Percentiles rank a stretch among this genome's conserved stretches.
Evolutionary conservation across 2,329 filamentous ascomycete species (phyloP).

Genomic region (Penicillium expansum): DNA sequence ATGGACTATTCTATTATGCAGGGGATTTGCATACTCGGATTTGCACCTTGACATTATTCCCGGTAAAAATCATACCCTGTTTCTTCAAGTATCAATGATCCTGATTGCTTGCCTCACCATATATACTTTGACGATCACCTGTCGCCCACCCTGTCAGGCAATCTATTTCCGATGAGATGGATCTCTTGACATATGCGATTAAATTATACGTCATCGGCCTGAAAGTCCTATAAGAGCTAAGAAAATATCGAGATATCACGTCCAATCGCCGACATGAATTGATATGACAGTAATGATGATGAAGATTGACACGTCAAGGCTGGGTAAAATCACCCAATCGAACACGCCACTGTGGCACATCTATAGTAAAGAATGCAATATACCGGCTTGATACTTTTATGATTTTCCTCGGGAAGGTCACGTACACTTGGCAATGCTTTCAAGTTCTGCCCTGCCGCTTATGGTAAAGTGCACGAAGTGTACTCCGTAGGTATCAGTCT

Average conservation of each 20-base stretch:
- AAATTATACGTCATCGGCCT: background rate
- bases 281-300: background rate
- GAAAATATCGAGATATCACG: background rate
- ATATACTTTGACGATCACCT: constrained; percentile 9
- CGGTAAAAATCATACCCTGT: constrained; percentile 15
- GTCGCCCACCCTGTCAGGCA: background rate
- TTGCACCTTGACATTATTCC: background rate
- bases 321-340: background rate
- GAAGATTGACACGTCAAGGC: background rate
- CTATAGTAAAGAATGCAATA: background rate
- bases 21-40: background rate
- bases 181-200: background rate
- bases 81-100: background rate
- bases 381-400: background rate
- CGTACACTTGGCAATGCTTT: background rate
- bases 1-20: background rate
- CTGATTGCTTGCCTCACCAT: constrained; percentile 1
- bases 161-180: background rate
- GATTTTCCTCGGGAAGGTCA: background rate
- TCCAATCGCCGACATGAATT: background rate
- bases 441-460: background rate
- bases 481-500: background rate
- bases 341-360: background rate
- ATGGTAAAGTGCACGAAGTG: background rate
- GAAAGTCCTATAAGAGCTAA: background rate